Conservation (phyloP, 768 basidiomycete species). For the Postia placenta region DNA sequence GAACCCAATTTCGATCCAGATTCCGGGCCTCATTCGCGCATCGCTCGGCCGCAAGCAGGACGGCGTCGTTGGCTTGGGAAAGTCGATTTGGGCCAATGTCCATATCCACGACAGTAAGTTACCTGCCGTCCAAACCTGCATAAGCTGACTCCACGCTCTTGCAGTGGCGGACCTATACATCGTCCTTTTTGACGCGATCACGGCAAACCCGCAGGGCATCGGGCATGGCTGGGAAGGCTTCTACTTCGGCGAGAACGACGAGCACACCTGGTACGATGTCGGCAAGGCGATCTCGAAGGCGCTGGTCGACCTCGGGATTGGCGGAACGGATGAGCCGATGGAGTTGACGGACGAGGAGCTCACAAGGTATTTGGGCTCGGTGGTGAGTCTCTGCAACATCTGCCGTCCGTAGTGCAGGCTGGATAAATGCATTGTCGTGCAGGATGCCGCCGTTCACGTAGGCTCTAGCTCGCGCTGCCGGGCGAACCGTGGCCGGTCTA, state of each 20-base stretch:
- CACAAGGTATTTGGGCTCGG: conserved; percentile 15
- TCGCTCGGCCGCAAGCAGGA: conserved; percentile 42
- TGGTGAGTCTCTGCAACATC: too few species aligned
- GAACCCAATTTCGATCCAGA: conserved; percentile 46
- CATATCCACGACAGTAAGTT: conserved; percentile 46
- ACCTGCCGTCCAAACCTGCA: background rate
- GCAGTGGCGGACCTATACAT: conserved; percentile 41
- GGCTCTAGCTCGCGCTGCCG: conserved; percentile 22
- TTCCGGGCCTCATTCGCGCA: conserved; percentile 42
- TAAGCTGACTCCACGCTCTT: background rate
- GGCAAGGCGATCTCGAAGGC: too few species aligned
- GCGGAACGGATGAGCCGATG: too few species aligned
- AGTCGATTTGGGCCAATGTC: conserved; percentile 55
- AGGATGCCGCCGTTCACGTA: conserved; percentile 18
- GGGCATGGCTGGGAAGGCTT: conserved; percentile 30
- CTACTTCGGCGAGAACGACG: conserved; percentile 28
- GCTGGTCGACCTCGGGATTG: too few species aligned
- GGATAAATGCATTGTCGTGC: background rate
- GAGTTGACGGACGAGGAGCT: too few species aligned
- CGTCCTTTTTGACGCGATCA: conserved; percentile 34
- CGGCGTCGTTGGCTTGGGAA: conserved; percentile 50
- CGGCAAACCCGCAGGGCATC: conserved; percentile 19
- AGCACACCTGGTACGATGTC: conserved; percentile 28
- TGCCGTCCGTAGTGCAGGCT: too few species aligned
- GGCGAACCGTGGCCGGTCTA: conserved; percentile 28